These are phyloP conservation scores for Scedosporium minutisporum DNA, from an alignment of 2,329 filamentous ascomycete genomes.

Conservation along the genomic window DNA sequence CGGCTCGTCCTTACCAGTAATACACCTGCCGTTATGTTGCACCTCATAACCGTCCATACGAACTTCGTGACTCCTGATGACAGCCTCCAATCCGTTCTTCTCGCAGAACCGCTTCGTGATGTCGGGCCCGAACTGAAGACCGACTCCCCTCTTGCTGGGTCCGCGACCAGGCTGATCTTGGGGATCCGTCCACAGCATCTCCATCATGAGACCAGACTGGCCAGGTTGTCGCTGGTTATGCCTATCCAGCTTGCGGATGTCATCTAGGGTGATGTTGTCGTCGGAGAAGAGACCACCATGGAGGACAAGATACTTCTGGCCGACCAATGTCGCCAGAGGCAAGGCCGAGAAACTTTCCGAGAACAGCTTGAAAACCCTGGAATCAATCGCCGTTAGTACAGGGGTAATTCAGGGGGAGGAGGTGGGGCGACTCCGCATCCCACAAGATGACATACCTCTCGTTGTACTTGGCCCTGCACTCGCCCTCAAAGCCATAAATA, in stretches of 20 bases:
- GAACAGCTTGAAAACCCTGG: constrained; percentile 84
- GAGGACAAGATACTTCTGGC: constrained; percentile 81
- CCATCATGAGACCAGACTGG: constrained; percentile 96
- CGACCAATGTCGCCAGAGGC: constrained; percentile 83
- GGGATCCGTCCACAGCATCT: constrained; percentile 99
- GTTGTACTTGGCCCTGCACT: constrained; percentile 97
- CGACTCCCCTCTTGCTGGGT: constrained; percentile 92
- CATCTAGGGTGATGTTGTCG: constrained; percentile 82
- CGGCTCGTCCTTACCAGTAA: constrained; percentile 54
- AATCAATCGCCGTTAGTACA: not conserved
- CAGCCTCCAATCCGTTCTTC: constrained; percentile 84
- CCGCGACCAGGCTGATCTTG: constrained; percentile 77
- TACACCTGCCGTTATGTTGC: constrained; percentile 90
- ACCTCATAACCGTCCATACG: constrained; percentile 99
- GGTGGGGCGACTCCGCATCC: not conserved
- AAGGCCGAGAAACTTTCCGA: constrained; percentile 96
- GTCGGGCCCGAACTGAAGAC: constrained; percentile 92
- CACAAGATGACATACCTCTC: constrained; percentile 44
- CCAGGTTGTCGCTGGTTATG: constrained; percentile 89
- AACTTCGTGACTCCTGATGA: constrained; percentile 96
- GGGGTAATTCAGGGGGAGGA: not conserved
- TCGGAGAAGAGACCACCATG: constrained; percentile 95
- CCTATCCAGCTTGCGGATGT: constrained; percentile 85
- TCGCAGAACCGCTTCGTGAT: constrained; percentile 96
- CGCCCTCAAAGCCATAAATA: constrained; percentile 95